Conservation (phyloP, 179 eudicot genomes). For the Heliamphora pulchella region DNA sequence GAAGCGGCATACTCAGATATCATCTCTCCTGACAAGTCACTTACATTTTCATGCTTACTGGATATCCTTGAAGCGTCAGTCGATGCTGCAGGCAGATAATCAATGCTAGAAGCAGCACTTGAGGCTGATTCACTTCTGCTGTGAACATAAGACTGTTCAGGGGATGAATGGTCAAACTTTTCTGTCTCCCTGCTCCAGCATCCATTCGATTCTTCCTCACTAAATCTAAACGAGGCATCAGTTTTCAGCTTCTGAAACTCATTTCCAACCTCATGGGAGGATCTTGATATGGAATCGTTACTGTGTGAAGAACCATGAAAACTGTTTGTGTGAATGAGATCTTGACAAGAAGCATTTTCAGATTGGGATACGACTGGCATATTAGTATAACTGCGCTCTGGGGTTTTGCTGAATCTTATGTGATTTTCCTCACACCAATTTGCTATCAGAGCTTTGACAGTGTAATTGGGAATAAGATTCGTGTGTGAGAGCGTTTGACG, state of each 20-base stretch:
- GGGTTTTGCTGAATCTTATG: conserved; percentile 26
- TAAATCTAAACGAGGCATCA: conserved; percentile 27
- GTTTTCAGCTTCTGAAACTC: conserved; percentile 32
- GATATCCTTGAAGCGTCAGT: conserved; percentile 40
- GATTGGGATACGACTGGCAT: conserved; percentile 18
- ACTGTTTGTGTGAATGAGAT: conserved; percentile 41
- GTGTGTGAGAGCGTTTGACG: conserved; percentile 55
- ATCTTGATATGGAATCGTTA: conserved; percentile 39
- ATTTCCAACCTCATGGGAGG: conserved; percentile 31
- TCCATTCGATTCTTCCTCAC: conserved; percentile 31
- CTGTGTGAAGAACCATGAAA: conserved; percentile 37
- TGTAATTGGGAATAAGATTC: conserved; percentile 70
- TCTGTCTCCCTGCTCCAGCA: conserved; percentile 22
- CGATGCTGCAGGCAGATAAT: conserved; percentile 37
- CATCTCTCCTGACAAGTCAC: conserved; percentile 37
- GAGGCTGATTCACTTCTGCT: conserved; percentile 74
- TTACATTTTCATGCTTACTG: conserved; percentile 30
- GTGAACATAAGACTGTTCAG: conserved; percentile 63
- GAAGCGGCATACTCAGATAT: conserved; percentile 26
- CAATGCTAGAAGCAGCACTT: conserved; percentile 60
- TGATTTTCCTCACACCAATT: conserved; percentile 76
- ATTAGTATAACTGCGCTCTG: conserved; percentile 16
- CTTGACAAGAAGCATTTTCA: conserved; percentile 27
- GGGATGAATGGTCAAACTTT: conserved; percentile 37
- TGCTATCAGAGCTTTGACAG: conserved; percentile 71